phyloP scores from a whole-genome alignment of 2,329 filamentous ascomycete species.

The Fusarium buharicum region DNA sequence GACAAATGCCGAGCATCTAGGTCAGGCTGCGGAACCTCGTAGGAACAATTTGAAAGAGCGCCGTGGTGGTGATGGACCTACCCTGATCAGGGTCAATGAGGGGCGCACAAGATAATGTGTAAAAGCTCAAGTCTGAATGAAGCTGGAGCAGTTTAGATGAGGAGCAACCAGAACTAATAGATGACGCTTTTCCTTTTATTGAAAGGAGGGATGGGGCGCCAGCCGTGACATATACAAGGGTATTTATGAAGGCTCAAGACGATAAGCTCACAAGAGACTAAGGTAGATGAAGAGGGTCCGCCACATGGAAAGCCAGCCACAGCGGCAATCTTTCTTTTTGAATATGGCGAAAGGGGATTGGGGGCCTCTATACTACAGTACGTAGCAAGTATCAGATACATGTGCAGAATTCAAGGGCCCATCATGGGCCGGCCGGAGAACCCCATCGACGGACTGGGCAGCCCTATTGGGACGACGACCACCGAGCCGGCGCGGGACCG shows the following conservation, averaged over 20 bases:
- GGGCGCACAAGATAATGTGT: conserved; percentile 15
- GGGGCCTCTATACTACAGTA: conserved; percentile 36
- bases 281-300: conserved; percentile 16
- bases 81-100: conserved; percentile 18
- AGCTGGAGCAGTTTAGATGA: conserved; percentile 29
- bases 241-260: conserved; percentile 30
- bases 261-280: conserved; percentile 31
- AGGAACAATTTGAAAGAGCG: conserved; percentile 19
- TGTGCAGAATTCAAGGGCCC: conserved; percentile 30
- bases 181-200: conserved; percentile 43
- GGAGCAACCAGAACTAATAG: conserved; percentile 26
- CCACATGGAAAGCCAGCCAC: conserved; percentile 40
- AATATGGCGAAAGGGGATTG: conserved; percentile 36
- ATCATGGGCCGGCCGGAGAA: conserved; percentile 26
- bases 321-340: conserved; percentile 25
- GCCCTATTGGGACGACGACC: conserved; percentile 39
- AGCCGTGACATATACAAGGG: conserved; percentile 37
- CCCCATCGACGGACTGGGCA: conserved; percentile 39
- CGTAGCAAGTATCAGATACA: conserved; percentile 40
- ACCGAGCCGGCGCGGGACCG: conserved; percentile 25
- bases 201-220: conserved; percentile 36
- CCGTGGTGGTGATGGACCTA: conserved; percentile 13
- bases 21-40: conserved; percentile 23
- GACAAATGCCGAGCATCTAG: conserved; percentile 39
- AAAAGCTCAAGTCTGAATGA: conserved; percentile 24